Conservation (phyloP, 2,329 filamentous ascomycete species). For the Sporothrix mexicana region DNA sequence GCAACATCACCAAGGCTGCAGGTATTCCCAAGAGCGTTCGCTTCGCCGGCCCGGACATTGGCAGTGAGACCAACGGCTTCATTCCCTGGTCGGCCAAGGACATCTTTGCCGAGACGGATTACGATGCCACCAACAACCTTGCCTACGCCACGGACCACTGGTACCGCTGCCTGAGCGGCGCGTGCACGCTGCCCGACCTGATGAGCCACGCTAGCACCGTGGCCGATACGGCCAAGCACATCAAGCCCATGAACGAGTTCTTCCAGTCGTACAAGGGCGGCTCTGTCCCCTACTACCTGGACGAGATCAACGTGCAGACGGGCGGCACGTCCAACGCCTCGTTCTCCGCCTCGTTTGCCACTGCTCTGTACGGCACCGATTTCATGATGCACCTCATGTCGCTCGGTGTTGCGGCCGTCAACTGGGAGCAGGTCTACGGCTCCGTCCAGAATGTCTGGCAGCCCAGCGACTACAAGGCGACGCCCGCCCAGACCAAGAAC, state of each 20-base stretch:
- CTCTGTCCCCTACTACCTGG: not conserved
- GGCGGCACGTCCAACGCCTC: slow-evolving; percentile 13
- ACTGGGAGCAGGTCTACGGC: slow-evolving; percentile 27
- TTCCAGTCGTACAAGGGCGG: slow-evolving; percentile 14
- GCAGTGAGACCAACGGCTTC: slow-evolving; percentile 15
- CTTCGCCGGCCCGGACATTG: slow-evolving; percentile 14
- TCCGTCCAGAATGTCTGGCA: slow-evolving; percentile 26
- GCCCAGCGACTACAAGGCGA: not conserved
- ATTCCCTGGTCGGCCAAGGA: not conserved
- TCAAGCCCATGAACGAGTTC: not conserved
- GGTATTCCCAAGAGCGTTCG: not conserved
- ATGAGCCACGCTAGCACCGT: slow-evolving; percentile 20
- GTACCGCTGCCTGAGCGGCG: slow-evolving; percentile 24
- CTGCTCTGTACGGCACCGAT: slow-evolving; percentile 22
- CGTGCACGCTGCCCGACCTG: slow-evolving; percentile 11
- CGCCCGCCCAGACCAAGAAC: slow-evolving; percentile 28
- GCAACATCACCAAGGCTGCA: slow-evolving; percentile 21
- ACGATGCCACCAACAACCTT: slow-evolving; percentile 8
- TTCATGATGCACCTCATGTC: slow-evolving; percentile 27
- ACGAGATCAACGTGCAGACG: slow-evolving; percentile 22
- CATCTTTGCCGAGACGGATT: not conserved
- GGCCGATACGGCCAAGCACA: slow-evolving; percentile 20
- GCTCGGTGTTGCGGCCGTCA: slow-evolving; percentile 18
- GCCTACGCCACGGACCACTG: slow-evolving; percentile 24
- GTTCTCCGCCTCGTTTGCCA: slow-evolving; percentile 1